A percentile compares a stretch with the other conserved stretches of the same genome.
Evolutionary conservation across 768 basidiomycete species (phyloP).

Genomic region (Suillus lakei): DNA sequence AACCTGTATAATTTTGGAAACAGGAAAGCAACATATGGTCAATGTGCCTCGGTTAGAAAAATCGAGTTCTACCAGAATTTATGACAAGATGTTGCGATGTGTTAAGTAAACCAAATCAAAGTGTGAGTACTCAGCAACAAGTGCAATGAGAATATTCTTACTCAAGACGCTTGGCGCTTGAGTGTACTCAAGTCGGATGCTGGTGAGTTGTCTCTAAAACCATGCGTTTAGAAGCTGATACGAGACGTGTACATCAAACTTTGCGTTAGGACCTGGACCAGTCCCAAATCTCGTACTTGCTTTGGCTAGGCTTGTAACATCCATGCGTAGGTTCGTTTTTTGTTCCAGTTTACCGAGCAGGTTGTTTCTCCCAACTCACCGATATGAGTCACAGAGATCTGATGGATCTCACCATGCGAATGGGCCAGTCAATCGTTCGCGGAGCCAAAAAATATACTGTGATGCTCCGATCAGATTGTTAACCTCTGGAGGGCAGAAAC

Average conservation of each 20-base stretch:
- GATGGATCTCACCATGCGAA: too few relatives aligned
- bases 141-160: background rate
- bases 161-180: background rate
- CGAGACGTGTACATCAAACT: background rate
- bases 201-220: background rate
- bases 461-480: background rate
- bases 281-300: too few relatives aligned
- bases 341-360: too few relatives aligned
- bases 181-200: background rate
- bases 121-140: background rate
- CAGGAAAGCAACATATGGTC: background rate
- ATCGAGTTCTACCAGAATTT: background rate
- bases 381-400: too few relatives aligned
- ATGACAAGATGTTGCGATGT: background rate
- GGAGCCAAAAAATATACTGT: background rate
- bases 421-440: background rate
- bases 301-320: too few relatives aligned
- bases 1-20: background rate
- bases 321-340: too few relatives aligned
- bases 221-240: background rate
- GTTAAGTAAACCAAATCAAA: background rate
- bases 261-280: too few relatives aligned
- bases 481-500: background rate
- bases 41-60: background rate
- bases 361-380: too few relatives aligned